Evolutionary conservation across 345 rosid species (phyloP).

Genomic region (Jatropha curcas): DNA sequence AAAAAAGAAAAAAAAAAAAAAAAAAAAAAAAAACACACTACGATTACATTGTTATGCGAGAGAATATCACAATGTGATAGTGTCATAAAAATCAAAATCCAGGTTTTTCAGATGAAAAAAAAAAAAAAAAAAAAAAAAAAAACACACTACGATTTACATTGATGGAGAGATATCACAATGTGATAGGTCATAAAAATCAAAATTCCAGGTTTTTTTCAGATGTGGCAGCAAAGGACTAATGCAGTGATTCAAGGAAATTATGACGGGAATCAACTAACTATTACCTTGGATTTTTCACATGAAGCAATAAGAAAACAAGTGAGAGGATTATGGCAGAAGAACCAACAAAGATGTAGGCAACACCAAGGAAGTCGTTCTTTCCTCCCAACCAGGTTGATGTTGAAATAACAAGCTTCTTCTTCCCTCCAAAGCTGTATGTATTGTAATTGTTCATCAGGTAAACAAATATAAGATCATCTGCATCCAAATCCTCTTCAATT

Average conservation of each 20-base stretch:
- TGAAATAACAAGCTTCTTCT: slow-evolving; percentile 73
- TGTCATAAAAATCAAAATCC: background rate
- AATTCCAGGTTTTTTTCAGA: slow-evolving; percentile 1
- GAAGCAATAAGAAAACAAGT: slow-evolving; percentile 64
- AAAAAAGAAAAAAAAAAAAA: no score
- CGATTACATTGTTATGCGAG: background rate
- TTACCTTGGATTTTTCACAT: slow-evolving; percentile 62
- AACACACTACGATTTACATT: background rate
- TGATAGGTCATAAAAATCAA: background rate
- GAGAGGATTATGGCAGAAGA: slow-evolving; percentile 57
- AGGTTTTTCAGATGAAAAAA: background rate
- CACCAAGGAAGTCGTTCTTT: slow-evolving; percentile 76
- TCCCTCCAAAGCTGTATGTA: slow-evolving; percentile 78
- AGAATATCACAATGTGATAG: no score
- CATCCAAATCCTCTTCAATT: slow-evolving; percentile 74
- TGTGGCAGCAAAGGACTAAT: background rate
- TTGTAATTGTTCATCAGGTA: slow-evolving; percentile 72
- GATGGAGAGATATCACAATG: no score
- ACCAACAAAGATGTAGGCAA: slow-evolving; percentile 66
- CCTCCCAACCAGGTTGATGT: slow-evolving; percentile 86
- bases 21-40: background rate
- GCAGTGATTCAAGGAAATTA: slow-evolving; percentile 12
- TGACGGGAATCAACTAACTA: background rate
- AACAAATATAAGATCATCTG: slow-evolving; percentile 50
- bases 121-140: background rate